Evolutionary conservation across 352 stramenopile species (phyloP).

Genomic region (Globisporangium lucens): DNA sequence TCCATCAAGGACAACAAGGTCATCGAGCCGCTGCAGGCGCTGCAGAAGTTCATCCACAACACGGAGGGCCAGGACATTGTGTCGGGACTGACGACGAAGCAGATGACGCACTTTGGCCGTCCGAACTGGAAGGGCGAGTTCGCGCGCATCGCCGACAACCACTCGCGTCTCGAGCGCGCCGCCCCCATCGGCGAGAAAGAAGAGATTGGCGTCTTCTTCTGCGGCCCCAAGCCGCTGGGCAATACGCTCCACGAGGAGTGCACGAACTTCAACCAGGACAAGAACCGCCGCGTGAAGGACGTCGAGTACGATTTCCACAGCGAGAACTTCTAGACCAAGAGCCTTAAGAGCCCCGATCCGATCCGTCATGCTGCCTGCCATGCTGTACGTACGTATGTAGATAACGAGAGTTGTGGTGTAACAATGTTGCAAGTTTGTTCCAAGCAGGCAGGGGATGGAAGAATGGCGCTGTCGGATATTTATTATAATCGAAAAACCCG

Average conservation of each 20-base stretch:
- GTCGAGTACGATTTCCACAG: constrained; percentile 72
- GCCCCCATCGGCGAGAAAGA: constrained; percentile 34
- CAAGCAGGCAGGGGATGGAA: not conserved
- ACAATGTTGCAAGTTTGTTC: constrained; percentile 2
- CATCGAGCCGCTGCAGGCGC: constrained; percentile 52
- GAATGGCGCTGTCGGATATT: not conserved
- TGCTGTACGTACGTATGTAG: not conserved
- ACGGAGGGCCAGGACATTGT: constrained; percentile 68
- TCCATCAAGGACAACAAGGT: constrained; percentile 58
- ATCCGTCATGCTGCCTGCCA: not conserved
- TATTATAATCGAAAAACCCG: not conserved
- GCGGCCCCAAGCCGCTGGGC: constrained; percentile 58
- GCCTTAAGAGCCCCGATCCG: not conserved
- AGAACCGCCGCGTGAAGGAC: constrained; percentile 26
- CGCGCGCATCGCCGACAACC: constrained; percentile 43
- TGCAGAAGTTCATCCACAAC: constrained; percentile 76
- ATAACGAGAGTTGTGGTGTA: constrained; percentile 1
- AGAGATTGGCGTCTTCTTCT: constrained; percentile 80
- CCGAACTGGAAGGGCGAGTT: constrained; percentile 77
- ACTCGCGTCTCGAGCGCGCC: constrained; percentile 30
- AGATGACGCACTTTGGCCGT: constrained; percentile 71
- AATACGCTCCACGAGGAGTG: constrained; percentile 61
- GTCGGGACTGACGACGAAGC: constrained; percentile 64
- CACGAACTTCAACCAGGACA: constrained; percentile 46
- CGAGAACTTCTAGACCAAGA: constrained; percentile 53